Evolutionary conservation across 306 rosid species (phyloP), one percentile per base, ranked within the genome.

Genomic region (Mimosa pudica): DNA sequence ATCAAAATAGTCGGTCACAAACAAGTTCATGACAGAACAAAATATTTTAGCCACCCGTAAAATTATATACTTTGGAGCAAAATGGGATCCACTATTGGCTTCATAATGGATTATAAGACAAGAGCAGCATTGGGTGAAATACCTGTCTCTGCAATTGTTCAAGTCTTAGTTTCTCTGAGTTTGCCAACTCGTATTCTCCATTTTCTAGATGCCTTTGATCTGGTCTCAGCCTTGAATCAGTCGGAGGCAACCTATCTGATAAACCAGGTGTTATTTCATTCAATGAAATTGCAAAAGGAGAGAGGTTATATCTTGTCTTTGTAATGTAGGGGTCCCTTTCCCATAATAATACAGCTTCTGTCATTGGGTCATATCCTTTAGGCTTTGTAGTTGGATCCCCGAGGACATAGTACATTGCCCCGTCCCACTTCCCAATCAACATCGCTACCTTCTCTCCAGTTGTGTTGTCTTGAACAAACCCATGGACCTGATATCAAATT

Each of bases 71-170:
- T 6, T 12, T 70, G 49, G 72, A 54, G 75, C 57, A 61, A 24
- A 74, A 42, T 35, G 35, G 61, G 18, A 57, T 32, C 69, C 73
- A 52, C 12, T 20, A 68, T 63, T 63, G 72, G 60, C 77, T 54
- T 45, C 3, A 54, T 47, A 4, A 54, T 52, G 64, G 55, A 74
- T 52, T 20, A 74, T 33, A 52, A 52, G 38, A 24, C 10, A n/a
- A 74, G 55, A 51, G 78, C 42, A 76, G 49, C 44, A 36, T 74
- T 71, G 12, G 73, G 47, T 51, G 32, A 48, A 57, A 48, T 88
- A 95, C 99, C 97, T 93, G 99, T 93, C 99, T 90, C 86, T 95
- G 99, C 75, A 95, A 83, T 87, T 89, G 98, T 84, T 95, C 99
- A 78, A 95, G 98, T 83, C 98, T 89, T 36, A 95, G 86, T 80